Evolutionary conservation across 257 asterid species (phyloP).

Genomic region (Catharanthus roseus): DNA sequence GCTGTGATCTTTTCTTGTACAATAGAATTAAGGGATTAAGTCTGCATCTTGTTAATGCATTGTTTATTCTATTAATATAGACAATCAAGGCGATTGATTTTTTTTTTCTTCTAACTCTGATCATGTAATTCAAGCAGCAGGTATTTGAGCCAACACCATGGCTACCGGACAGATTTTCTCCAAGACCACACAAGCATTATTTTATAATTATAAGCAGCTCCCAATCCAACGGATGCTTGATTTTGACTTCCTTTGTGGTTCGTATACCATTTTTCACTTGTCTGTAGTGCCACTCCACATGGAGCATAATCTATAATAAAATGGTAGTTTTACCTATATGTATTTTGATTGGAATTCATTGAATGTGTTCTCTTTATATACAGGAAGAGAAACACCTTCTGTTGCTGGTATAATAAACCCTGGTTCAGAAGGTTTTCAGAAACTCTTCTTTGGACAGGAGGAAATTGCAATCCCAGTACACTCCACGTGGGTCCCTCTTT

Average conservation of each 20-base stretch:
- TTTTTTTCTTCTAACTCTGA: slow-evolving; percentile 10
- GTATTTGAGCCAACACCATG: slow-evolving; percentile 44
- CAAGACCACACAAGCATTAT: slow-evolving; percentile 81
- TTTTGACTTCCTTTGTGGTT: slow-evolving; percentile 96
- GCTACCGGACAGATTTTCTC: slow-evolving; percentile 95
- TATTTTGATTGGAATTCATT: slow-evolving; percentile 16
- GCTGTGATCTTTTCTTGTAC: not conserved
- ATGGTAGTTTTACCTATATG: not conserved
- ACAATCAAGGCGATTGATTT: not conserved
- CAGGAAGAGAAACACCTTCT: slow-evolving; percentile 97
- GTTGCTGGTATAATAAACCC: slow-evolving; percentile 99
- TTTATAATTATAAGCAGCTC: slow-evolving; percentile 90
- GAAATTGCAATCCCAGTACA: slow-evolving; percentile 98
- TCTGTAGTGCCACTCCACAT: slow-evolving; percentile 5
- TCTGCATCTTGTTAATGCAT: slow-evolving; percentile 8
- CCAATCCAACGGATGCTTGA: slow-evolving; percentile 99
- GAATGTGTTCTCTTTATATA: slow-evolving; percentile 16
- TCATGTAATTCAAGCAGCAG: slow-evolving; percentile 32
- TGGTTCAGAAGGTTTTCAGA: slow-evolving; percentile 99
- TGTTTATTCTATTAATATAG: not conserved
- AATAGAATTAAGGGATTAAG: slow-evolving; percentile 1
- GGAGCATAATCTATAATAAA: not conserved
- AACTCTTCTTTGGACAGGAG: slow-evolving; percentile 94
- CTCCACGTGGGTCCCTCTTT: slow-evolving; percentile 54
- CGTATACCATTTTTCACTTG: slow-evolving; percentile 12